Conservation (phyloP, 1,284 basidiomycete species). For the Schizophyllum commune region DNA sequence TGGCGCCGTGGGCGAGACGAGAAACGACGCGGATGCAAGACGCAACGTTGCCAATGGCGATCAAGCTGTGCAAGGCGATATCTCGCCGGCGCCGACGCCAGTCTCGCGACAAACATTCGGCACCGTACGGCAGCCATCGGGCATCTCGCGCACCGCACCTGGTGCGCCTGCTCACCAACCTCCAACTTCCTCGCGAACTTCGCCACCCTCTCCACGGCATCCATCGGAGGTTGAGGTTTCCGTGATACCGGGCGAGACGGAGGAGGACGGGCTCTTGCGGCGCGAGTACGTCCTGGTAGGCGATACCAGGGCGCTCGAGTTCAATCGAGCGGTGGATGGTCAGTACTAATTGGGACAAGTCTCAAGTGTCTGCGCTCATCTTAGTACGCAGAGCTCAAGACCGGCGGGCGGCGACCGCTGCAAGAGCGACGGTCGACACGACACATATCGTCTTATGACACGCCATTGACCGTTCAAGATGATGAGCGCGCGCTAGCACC, state of each 20-base stretch:
- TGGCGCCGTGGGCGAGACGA: background rate
- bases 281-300: slow-evolving; percentile 75
- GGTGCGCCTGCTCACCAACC: slow-evolving; percentile 7
- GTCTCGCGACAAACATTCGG: slow-evolving; percentile 2
- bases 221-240: slow-evolving; percentile 39
- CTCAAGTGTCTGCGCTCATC: slow-evolving; percentile 1
- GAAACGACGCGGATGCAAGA: no score
- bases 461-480: no score
- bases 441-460: no score
- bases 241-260: slow-evolving; percentile 71
- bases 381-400: slow-evolving; percentile 48
- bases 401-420: slow-evolving; percentile 48
- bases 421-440: slow-evolving; percentile 39
- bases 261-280: slow-evolving; percentile 67
- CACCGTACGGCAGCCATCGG: no score
- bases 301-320: slow-evolving; percentile 67
- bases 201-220: slow-evolving; percentile 34
- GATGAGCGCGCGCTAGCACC: slow-evolving; percentile 15
- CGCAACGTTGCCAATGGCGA: no score
- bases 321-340: slow-evolving; percentile 75
- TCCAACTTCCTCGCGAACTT: slow-evolving; percentile 11
- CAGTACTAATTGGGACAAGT: slow-evolving; percentile 14
- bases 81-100: slow-evolving; percentile 6
- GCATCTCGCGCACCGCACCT: no score
- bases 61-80: slow-evolving; percentile 8